phyloP scores from a whole-genome alignment of 73 alveolate species.

The Blepharisma stoltei region DNA sequence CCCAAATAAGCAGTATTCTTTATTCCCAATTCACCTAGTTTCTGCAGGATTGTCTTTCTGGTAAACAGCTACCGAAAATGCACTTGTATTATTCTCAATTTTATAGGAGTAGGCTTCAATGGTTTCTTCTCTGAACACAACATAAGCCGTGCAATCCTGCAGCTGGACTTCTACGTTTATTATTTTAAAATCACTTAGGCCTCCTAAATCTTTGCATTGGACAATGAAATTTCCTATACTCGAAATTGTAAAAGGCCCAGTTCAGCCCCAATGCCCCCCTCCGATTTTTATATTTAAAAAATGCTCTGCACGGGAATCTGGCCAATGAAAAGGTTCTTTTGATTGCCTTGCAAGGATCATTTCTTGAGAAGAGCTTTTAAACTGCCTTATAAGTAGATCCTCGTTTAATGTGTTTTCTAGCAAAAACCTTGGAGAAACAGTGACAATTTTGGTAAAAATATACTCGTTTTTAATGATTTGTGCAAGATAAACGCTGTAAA shows the following conservation, averaged over 20 bases:
- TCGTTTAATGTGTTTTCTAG: conserved; percentile 32
- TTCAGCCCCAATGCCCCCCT: conserved; percentile 18
- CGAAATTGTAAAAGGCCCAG: conserved; percentile 6
- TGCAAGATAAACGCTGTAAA: conserved; percentile 32
- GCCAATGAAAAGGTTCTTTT: conserved; percentile 31
- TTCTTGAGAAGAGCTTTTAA: background rate
- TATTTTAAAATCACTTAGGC: background rate
- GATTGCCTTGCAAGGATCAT: background rate
- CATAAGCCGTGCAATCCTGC: background rate
- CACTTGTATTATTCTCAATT: conserved; percentile 15
- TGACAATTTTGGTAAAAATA: conserved; percentile 36
- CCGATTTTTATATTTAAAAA: background rate
- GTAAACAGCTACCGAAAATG: background rate
- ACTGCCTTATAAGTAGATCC: background rate
- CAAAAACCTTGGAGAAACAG: conserved; percentile 42
- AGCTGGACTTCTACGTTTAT: conserved; percentile 33
- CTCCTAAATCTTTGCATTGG: background rate
- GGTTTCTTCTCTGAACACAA: conserved; percentile 5
- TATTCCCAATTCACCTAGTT: background rate
- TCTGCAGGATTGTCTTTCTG: conserved; percentile 3
- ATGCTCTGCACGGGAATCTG: background rate
- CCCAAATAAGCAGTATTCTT: background rate
- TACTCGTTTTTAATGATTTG: conserved; percentile 34
- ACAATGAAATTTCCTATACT: conserved; percentile 15
- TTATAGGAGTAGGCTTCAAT: background rate